Base-by-base conservation (phyloP, 306 rosid species). In the Prinsepia uniflora region DNA sequence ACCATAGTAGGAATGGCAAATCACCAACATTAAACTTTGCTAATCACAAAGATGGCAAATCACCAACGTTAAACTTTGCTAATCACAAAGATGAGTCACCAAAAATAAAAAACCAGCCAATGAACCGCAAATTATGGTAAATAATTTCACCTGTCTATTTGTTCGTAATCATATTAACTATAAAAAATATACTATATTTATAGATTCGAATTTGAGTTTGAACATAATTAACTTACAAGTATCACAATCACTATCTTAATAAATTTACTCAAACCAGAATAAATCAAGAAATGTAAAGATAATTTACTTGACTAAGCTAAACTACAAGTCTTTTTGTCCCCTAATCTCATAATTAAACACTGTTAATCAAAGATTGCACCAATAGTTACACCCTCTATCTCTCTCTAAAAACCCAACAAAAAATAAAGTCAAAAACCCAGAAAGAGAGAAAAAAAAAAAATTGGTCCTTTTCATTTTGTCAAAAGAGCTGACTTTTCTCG, bases 311-410 rank as follows among this genome's bases (percentile, higher is more conserved):
- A 22, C 34, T 22, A 70, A 39, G 39, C 66, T 61, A 70, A 55
- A 20, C 54, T 70, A 57, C 17, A 57, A 70, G 55, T 56, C 60
- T 39, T 5, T 70, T 30, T 4, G 6, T 17, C 62, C 55, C n/a
- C 44, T 24, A 19, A 43, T 58, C 54, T 70, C 44, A 22, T 70
- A 56, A 22, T 56, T 56, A 43, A 56, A 8, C 65, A 70, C 39
- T 41, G 73, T 69, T 56, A 56, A 70, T 55, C 65, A 56, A 56
- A 65, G 57, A 56, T 53, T 46, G 56, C 74, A 56, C 55, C 65
- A 53, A 43, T 70, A 69, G 63, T 70, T 70, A 70, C 74, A 70
- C 55, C 74, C 64, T 10, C 63, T 20, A 36, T 7, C 50, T 18
- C 58, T 18, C 58, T 53, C 58, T 53, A 18, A 4, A 8, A 8